Evolutionary conservation across 2,329 filamentous ascomycete species (phyloP).

Genomic region (Penicillium crustosum): DNA sequence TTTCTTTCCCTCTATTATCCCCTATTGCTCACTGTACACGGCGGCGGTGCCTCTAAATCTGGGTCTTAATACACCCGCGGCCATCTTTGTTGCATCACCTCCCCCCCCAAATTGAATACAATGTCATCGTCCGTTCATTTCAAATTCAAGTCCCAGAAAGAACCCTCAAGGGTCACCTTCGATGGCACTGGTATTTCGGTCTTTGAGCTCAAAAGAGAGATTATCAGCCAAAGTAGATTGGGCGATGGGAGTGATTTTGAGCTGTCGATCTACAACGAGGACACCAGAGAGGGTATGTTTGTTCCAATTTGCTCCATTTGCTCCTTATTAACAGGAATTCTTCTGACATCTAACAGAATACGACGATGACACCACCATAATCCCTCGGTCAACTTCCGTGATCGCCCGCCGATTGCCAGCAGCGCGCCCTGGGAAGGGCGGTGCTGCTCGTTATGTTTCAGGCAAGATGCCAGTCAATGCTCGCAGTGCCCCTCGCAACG

Average conservation of each 20-base stretch:
- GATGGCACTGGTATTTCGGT: constrained; percentile 97
- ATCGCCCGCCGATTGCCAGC: constrained; percentile 85
- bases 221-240: constrained; percentile 89
- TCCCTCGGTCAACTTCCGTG: constrained; percentile 90
- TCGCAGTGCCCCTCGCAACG: constrained; percentile 72
- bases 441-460: constrained; percentile 90
- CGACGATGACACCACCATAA: constrained; percentile 96
- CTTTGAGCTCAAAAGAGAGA: constrained; percentile 98
- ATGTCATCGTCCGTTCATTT: constrained; percentile 99
- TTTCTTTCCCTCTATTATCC: constrained; percentile 19
- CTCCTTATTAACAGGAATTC: background rate
- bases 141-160: constrained; percentile 99
- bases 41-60: constrained; percentile 27
- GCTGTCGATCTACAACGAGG: constrained; percentile 88
- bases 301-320: constrained; percentile 15
- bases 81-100: constrained; percentile 25
- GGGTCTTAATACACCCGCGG: constrained; percentile 32
- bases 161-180: constrained; percentile 90
- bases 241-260: constrained; percentile 97
- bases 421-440: constrained; percentile 78
- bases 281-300: constrained; percentile 79
- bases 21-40: constrained; percentile 27
- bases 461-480: constrained; percentile 91
- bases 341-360: constrained; percentile 65
- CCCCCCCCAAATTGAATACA: constrained; percentile 43